Evolutionary conservation across 805 yeast genomes (phyloP), one percentile per base, ranked within the genome.

Genomic region (Wickerhamiella australiensis): DNA sequence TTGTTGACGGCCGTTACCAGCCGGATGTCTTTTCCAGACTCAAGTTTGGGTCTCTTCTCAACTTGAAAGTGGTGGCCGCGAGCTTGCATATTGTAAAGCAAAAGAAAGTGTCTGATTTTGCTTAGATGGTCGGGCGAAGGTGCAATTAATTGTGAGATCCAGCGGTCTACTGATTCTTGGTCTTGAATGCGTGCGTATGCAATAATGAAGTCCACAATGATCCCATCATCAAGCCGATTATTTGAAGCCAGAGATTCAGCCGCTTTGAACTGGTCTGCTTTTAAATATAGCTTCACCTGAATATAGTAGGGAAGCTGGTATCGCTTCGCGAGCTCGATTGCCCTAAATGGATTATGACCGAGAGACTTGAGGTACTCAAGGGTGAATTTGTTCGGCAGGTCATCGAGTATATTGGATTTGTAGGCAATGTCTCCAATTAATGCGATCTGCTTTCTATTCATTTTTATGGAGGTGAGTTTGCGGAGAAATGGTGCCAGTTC

Each of bases 341-440:
- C 44, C 25, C 44, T 22, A 17, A 17, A 41, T 5, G 44, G 21
- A 33, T 41, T 41, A 3, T 22, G 5, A 8, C n/a, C 21, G 8
- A 41, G 44, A 13, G 44, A 23, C 5, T 22, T 23, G 12, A 41
- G 9, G 12, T 41, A 41, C 5, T 21, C 31, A 13, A 20, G 3
- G n/a, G 20, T 15, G 12, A 41, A 41, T 23, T 23, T 13, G 13
- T 4, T 4, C 11, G 44, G 44, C 20, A 41, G 17, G 3, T 22
- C 18, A 8, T 41, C 44, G 31, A 25, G 5, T 3, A 41, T 25
- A 15, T 25, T 25, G 3, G 44, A 21, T 22, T 41, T 41, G 44
- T 41, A 41, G n/a, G 44, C 44, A 20, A 41, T n/a, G 15, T 41
- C 13, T 3, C 44, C 44, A 5, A 41, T 13, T n/a, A 41, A n/a